phyloP scores from a whole-genome alignment of 2,329 filamentous ascomycete genomes.

The Ophiostoma sp. region DNA sequence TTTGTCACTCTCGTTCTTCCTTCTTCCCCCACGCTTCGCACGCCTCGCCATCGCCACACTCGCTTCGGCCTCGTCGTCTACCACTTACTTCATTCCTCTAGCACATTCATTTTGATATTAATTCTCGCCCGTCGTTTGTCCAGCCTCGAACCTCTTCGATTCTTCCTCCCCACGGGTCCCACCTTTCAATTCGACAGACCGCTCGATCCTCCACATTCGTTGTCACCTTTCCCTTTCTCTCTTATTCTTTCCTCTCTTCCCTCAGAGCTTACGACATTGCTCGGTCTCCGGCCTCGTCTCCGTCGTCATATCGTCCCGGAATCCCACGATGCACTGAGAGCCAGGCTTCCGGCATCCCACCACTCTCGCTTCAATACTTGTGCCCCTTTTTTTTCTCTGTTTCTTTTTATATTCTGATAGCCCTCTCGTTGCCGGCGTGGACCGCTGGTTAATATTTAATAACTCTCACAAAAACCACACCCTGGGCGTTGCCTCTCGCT shows the following conservation, averaged over 20 bases:
- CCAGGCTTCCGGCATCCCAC: background rate
- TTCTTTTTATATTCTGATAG: background rate
- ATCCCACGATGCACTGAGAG: slow-evolving; percentile 18
- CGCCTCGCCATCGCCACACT: slow-evolving; percentile 13
- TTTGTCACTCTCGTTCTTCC: background rate
- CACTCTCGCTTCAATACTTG: background rate
- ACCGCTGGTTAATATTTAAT: slow-evolving; percentile 14
- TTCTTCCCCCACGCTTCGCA: background rate
- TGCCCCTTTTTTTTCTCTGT: background rate
- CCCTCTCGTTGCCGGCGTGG: background rate
- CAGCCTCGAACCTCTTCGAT: slow-evolving; percentile 13
- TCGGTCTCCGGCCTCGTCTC: background rate
- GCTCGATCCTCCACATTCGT: slow-evolving; percentile 11
- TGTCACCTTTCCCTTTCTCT: slow-evolving; percentile 8
- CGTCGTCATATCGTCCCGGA: background rate
- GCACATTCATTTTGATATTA: background rate
- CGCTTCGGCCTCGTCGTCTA: background rate
- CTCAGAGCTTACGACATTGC: background rate
- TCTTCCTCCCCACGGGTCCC: background rate
- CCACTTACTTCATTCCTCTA: background rate
- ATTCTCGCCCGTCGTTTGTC: slow-evolving; percentile 6
- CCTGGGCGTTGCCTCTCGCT: background rate
- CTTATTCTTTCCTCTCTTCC: background rate
- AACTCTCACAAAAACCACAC: background rate
- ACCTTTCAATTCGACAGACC: background rate